Base-by-base conservation (phyloP, 306 rosid genomes). In the Dryas octopetala region DNA sequence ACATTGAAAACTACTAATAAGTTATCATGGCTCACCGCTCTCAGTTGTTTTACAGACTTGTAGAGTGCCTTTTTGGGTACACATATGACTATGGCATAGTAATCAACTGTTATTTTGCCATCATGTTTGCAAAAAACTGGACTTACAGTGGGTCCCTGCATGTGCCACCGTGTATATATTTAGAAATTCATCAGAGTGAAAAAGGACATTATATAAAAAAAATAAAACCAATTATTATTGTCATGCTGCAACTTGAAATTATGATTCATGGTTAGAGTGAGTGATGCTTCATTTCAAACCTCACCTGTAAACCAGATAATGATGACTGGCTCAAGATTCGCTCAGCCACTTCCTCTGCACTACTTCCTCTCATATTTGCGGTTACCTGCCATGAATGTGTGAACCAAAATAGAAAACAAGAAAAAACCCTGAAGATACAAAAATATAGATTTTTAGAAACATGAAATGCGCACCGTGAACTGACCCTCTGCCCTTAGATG, bases 281-380 rank as follows among this genome's bases (percentile, higher is more conserved):
- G 76, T 15, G 10, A 59, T 9, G 71, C 61, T 79, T 69, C 46
- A 38, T 73, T 62, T 46, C 72, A 54, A 64, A 81, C 44, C 87
- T 74, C 58, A 95, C 97, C 99, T 95, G 99, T 92, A 95, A 76
- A 73, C 99, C 97, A 63, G 86, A 57, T 63, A 95, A 83, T 40
- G 96, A 86, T 63, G 97, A 62, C 76, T 95, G 99, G 77, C 96
- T 92, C 77, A 95, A 77, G 76, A 95, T 78, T 76, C 92, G 83
- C 93, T 90, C 97, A 12, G 96, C 97, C 77, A 95, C 97, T 84
- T 88, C 97, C 77, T 85, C 91, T 45, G 90, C 92, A 71, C 97
- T 95, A 74, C 75, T 90, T 85, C 97, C 97, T 78, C 99, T 90
- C 97, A 95, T 86, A 85, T 95, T 95, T 84, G 99, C 99, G 70